Conservation (phyloP, 176 grass and related monocot genomes). For the Bromus sterilis region DNA sequence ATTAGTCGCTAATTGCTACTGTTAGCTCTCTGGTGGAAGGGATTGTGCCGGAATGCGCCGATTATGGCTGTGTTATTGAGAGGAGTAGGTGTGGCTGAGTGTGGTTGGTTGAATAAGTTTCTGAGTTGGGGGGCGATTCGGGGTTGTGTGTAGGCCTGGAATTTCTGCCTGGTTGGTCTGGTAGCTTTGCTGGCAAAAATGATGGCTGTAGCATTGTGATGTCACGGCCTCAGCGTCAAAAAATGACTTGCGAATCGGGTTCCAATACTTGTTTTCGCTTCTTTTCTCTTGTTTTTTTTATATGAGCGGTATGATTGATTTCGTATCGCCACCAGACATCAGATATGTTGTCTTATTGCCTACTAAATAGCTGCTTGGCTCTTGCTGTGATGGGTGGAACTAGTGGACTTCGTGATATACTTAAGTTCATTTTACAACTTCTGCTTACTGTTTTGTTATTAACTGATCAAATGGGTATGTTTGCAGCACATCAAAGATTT, state of each 20-base stretch:
- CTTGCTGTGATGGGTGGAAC: background rate
- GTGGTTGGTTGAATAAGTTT: background rate
- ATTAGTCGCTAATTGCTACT: background rate
- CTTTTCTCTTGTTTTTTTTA: background rate
- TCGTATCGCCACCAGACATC: too few relatives aligned
- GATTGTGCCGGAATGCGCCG: background rate
- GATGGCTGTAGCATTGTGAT: constrained; percentile 9
- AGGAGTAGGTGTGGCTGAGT: background rate
- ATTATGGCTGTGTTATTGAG: background rate
- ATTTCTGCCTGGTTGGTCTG: background rate
- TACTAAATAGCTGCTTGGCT: background rate
- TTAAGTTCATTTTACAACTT: background rate
- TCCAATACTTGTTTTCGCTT: background rate
- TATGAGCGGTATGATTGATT: too few relatives aligned
- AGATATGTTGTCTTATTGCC: too few relatives aligned
- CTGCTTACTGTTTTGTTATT: background rate
- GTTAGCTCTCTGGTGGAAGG: background rate
- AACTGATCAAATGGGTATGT: background rate
- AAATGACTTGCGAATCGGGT: background rate
- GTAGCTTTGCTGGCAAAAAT: background rate
- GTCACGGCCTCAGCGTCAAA: background rate
- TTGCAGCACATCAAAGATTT: constrained; percentile 62
- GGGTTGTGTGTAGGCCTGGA: background rate
- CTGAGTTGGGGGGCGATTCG: background rate
- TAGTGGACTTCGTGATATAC: background rate